Base-by-base conservation (phyloP, 2,329 filamentous ascomycete species). In the Cordyceps sp. region DNA sequence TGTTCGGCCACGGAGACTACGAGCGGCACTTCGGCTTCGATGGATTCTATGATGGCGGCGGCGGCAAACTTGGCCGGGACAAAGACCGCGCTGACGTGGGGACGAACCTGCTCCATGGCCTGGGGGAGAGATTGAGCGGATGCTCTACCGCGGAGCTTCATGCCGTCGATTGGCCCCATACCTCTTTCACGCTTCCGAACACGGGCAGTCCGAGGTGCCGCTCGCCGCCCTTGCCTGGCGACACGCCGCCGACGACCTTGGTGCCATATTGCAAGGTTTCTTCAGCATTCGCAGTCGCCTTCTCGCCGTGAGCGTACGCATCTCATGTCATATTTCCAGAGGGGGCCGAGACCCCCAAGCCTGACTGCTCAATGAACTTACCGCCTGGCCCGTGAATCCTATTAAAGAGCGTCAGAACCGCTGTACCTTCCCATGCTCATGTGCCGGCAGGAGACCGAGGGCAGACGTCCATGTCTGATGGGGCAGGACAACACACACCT, bases 1-100 rank as follows among this genome's bases (percentile, higher is more conserved):
- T 85, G 78, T 48, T 88, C 81, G 6, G 81, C 79, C 6, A 88
- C 80, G 6, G 78, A 77, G 6, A 85, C 78, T 16, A 86, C 73
- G 2, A 86, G 62, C 0, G 79, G 78, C 1, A 86, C 74, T 45
- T 86, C 78, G 0, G 79, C 79, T 46, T 81, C 78, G 35, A 88
- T 76, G 2, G 78, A 72, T 43, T 83, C 78, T 44, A 78, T 71
- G 39, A 84, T 81, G 0, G 78, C 78, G 31, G 59, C 55, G 3
- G 73, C 69, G 2, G 78, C 78, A 29, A 71, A 67, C 27, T 66
- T 64, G 2, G 78, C 78, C 0, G 77, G 74, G 0, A 82, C 77
- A 39, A 80, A 83, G n/a, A 83, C 75, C 2, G 74, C 73, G 8
- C 73, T 79, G 9, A 75, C 78, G 49, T 81, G 69, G 1, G 78